phyloP scores from a whole-genome alignment of 164 flowering plant species.

The Malania oleifera region DNA sequence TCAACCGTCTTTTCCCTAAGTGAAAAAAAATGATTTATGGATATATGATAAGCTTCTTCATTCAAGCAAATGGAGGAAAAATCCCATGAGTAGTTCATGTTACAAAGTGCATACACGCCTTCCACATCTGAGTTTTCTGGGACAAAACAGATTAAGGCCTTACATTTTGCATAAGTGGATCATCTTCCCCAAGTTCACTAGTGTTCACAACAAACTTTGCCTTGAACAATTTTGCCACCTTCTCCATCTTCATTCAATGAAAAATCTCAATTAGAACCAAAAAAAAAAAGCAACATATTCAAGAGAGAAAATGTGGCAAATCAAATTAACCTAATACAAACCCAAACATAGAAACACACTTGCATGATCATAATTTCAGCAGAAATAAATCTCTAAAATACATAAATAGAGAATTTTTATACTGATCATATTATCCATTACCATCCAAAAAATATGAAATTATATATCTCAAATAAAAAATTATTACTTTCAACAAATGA shows the following conservation, averaged over 20 bases:
- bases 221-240: slow-evolving; percentile 36
- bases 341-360: no score
- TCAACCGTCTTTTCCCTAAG: no score
- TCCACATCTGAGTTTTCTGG: neutral
- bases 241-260: slow-evolving; percentile 49
- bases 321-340: neutral
- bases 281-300: neutral
- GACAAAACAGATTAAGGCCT: slow-evolving; percentile 12
- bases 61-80: no score
- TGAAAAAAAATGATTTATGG: no score
- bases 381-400: no score
- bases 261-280: slow-evolving; percentile 4
- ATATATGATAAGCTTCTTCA: no score
- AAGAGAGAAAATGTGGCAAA: neutral
- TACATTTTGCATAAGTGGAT: slow-evolving; percentile 62
- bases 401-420: no score
- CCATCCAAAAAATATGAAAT: no score
- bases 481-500: no score
- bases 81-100: neutral
- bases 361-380: no score
- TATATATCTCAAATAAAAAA: no score
- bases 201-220: slow-evolving; percentile 52
- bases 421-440: no score
- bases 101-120: neutral
- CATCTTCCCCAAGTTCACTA: slow-evolving; percentile 59